Base-by-base conservation (phyloP, 2,329 filamentous ascomycete genomes). In the Beauveria asiatica region DNA sequence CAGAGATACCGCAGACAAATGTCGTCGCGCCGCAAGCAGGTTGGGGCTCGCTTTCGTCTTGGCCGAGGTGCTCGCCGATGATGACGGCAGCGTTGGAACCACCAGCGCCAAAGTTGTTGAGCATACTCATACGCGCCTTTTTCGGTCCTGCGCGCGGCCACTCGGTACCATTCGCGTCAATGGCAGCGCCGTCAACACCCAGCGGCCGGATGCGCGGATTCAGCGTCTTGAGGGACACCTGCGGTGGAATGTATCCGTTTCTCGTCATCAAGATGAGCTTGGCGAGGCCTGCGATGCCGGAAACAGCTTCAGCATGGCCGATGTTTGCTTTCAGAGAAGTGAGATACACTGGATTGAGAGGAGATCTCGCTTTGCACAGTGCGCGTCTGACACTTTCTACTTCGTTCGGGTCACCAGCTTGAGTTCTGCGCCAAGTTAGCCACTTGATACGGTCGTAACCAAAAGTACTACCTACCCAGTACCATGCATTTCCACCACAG, bases 361-460 rank as follows among this genome's bases (percentile, higher is more conserved):
- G 25, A 77, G 72, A 60, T 80, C 76, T 87, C 92, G 91, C 72
- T 94, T 90, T 7, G 85, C 88, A 10, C 84, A 86, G 68, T 27
- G 45, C 45, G 5, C 45, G 45, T 16, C 78, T 76, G 53, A 88
- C 83, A 0, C 81, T 84, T 2, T 79, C 77, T 78, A 86, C 74
- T 63, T 80, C 77, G 21, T 72, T 69, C 0, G 75, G 73, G 62
- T 80, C 78, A 1, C 78, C 78, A 3, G 73, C 73, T 49, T 71
- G 68, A 3, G 78, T 80, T 76, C 76, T 0, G 77, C 78, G 5
- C 76, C 76, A 61, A 80, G 76, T 11, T 69, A 68, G 64, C 75
- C 74, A 42, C 10, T 46, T 46, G 44, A 21, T 25, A 10, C 5
- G 21, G 11, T 13, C n/a, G 10, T 23, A 21, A 13, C 6, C 4